These are phyloP conservation scores for Aechmea fasciata DNA, from an alignment of 176 grass and related monocot genomes.

Conservation along the genomic window DNA sequence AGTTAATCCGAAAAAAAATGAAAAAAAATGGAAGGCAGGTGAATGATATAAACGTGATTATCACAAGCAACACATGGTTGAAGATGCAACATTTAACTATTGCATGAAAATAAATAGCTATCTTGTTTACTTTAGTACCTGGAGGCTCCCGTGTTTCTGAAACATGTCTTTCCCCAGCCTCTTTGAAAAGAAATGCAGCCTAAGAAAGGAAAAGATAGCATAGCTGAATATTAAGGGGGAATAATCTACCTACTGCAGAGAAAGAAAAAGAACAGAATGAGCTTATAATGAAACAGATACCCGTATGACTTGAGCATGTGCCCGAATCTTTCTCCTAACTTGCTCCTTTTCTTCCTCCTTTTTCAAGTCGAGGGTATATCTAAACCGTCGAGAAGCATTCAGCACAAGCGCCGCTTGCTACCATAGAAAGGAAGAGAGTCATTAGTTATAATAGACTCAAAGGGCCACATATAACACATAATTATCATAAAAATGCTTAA, in stretches of 20 bases:
- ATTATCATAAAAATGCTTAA: neutral
- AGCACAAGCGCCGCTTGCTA: conserved; percentile 78
- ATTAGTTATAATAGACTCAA: too few relatives aligned
- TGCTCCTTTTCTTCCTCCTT: conserved; percentile 67
- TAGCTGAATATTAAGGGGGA: neutral
- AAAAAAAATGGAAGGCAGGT: too few relatives aligned
- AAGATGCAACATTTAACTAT: too few relatives aligned
- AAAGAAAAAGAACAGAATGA: conserved; percentile 20
- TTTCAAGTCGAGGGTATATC: conserved; percentile 91
- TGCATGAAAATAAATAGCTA: neutral
- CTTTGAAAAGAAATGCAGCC: conserved; percentile 82
- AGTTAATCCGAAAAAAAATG: too few relatives aligned
- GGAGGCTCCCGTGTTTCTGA: conserved; percentile 4
- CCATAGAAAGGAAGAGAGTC: conserved; percentile 11
- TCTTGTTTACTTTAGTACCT: conserved; percentile 24
- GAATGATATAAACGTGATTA: too few relatives aligned
- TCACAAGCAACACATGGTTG: too few relatives aligned
- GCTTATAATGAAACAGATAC: conserved; percentile 26
- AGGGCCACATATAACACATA: too few relatives aligned
- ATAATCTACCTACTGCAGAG: conserved; percentile 1
- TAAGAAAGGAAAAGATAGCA: conserved; percentile 30
- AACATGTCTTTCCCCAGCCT: conserved; percentile 38
- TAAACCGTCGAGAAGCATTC: conserved; percentile 87
- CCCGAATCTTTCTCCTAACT: conserved; percentile 64
- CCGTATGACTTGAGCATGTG: conserved; percentile 74